Base-by-base conservation (phyloP, 176 grass and related monocot species). In the Hordeum marinum region DNA sequence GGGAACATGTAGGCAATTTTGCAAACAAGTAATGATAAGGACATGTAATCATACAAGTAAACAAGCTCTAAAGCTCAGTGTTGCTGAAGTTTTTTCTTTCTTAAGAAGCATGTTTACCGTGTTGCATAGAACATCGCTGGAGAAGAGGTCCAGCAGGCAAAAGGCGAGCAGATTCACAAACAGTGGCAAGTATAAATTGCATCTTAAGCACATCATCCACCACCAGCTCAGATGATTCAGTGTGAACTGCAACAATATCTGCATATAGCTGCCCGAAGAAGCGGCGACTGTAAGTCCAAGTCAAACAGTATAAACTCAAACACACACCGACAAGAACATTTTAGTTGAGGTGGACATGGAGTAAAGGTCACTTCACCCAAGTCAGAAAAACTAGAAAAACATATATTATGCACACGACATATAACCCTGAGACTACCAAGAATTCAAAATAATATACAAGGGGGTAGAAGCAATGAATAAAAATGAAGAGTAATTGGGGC, bases 101-200 rank as follows among this genome's bases (percentile, higher is more conserved):
- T 40, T 26, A 37, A 50, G 43, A 68, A 72, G 23, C 26, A 35
- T 64, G 59, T 68, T 41, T 89, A 99, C 97, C 92, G 6, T 92
- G 87, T 83, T 91, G 87, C 69, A 94, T 64, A 70, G 92, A 99
- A 86, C 94, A 99, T 82, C 97, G 77, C 80, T 99, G 97, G 63
- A 99, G 87, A 88, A 99, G 91, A 80, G 96, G 97, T 78, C 92
- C 97, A n/a, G 90, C 91, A 86, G 97, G 97, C 65, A 92, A 80
- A 87, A 99, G 90, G 10, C 92, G 90, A 86, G 90, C 91, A 84
- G 97, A 96, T 94, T 99, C 97, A 91, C 89, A 93, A 36, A 99
- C 84, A 63, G 91, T 92, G 74, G 94, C 91, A 71, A 99, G 79
- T 84, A 94, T 39, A 62, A 94, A 86, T 89, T 77, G 86, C 94